Base-by-base conservation (phyloP, 108 stramenopile genomes). In the Seminavis robusta region DNA sequence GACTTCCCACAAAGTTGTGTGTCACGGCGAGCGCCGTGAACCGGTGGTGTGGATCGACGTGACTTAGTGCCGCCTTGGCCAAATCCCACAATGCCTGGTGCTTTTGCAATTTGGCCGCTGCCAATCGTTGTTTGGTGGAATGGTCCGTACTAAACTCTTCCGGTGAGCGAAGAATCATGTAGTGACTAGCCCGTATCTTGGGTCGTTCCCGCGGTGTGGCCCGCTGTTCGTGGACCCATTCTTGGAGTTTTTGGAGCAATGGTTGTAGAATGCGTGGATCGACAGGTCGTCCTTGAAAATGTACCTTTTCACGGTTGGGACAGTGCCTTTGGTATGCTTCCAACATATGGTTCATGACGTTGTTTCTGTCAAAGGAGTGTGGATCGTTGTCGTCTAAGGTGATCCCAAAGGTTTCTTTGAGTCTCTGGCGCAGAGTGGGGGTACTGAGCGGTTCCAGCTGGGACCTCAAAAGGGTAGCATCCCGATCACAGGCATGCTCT, bases 11-110 rank as follows among this genome's bases (percentile, higher is more conserved):
- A 46, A 87, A 87, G 37, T 73, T 73, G 26, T 73, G 58, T 0
- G 85, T 87, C 0, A 87, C 77, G 0, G 85, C 85, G 15, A 87
- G 30, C 3, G 81, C 79, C 11, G 81, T 80, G 49, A 83, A 83
- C 1, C 53, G 52, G 9, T 56, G 17, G 11, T 20, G 56, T 23
- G 63, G 43, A 63, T 87, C 81, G 19, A 73, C 60, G 32, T 74
- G 61, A 11, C 38, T 34, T 19, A 87, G 36, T 3, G 81, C 64
- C 29, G 59, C 63, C 1, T 65, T 51, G 2, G 85, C 85, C 43
- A 60, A 34, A 16, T 76, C 69, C 66, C 80, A 87, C 20, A 87
- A 34, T 1, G n/a, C 23, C 1, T 39, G 47, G 52, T 83, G 70
- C 29, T 65, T 66, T 29, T 48, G 34, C 20, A 81, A 39, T 52